These are phyloP conservation scores for Lactarius tabidus DNA, from an alignment of 768 basidiomycete genomes.

Conservation along the genomic window DNA sequence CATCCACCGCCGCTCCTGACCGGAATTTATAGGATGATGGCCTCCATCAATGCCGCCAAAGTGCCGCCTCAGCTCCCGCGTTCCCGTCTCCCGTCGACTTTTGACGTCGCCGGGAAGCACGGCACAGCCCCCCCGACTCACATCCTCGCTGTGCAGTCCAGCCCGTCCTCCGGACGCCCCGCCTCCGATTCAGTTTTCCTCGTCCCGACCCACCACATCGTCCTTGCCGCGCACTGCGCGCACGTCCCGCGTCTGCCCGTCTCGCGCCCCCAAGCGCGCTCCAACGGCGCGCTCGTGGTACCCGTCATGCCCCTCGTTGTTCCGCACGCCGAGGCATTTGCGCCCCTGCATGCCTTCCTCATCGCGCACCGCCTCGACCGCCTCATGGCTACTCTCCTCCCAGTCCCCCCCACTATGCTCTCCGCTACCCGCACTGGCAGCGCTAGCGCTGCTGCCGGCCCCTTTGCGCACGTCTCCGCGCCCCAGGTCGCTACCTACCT, in stretches of 20 bases:
- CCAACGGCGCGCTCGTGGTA: slow-evolving; percentile 34
- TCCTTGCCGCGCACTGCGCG: slow-evolving; percentile 59
- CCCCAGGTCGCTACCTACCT: slow-evolving; percentile 27
- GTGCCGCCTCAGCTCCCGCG: slow-evolving; percentile 25
- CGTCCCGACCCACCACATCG: slow-evolving; percentile 59
- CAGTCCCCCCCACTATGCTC: slow-evolving; percentile 39
- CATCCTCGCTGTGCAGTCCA: slow-evolving; percentile 38
- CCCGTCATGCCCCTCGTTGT: slow-evolving; percentile 69
- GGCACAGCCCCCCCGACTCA: slow-evolving; percentile 16
- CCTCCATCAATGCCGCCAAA: slow-evolving; percentile 15
- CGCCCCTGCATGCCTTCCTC: slow-evolving; percentile 59
- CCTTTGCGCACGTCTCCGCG: slow-evolving; percentile 27
- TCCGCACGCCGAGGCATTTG: slow-evolving; percentile 67
- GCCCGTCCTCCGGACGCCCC: slow-evolving; percentile 37
- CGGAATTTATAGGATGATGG: slow-evolving; percentile 15
- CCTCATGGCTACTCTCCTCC: slow-evolving; percentile 63
- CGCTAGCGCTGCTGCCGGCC: slow-evolving; percentile 20
- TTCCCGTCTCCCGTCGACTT: slow-evolving; percentile 19
- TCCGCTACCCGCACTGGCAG: slow-evolving; percentile 12
- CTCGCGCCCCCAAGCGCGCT: slow-evolving; percentile 26
- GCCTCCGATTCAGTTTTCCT: slow-evolving; percentile 40
- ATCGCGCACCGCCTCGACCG: slow-evolving; percentile 58
- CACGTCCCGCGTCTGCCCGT: slow-evolving; percentile 49
- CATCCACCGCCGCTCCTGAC: neutral
- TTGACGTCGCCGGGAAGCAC: slow-evolving; percentile 18